phyloP scores from a whole-genome alignment of 1,284 basidiomycete species.

The Irpex lacteus region DNA sequence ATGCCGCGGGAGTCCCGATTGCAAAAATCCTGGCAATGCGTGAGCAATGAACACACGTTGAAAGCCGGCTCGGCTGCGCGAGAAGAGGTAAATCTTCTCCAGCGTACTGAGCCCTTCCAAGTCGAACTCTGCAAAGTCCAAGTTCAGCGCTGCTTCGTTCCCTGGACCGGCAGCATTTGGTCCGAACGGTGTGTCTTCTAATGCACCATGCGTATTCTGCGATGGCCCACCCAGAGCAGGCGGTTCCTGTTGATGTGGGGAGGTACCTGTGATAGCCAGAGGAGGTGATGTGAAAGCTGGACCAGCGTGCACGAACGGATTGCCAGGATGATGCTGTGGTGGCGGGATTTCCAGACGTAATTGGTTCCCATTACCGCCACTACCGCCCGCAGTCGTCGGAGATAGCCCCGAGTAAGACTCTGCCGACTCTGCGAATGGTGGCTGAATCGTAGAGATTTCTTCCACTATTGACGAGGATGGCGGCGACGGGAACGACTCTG shows the following conservation, averaged over 20 bases:
- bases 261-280: constrained; percentile 3
- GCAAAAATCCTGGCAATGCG: constrained; percentile 51
- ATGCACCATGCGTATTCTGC: background rate
- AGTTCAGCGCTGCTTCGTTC: constrained; percentile 19
- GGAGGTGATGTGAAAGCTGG: constrained; percentile 13
- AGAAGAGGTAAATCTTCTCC: constrained; percentile 94
- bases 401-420: constrained; percentile 2
- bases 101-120: constrained; percentile 80
- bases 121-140: constrained; percentile 45
- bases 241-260: constrained; percentile 11
- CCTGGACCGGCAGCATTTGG: constrained; percentile 9
- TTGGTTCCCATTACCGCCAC: constrained; percentile 16
- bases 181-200: constrained; percentile 5
- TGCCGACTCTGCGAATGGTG: background rate
- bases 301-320: constrained; percentile 23
- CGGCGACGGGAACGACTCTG: constrained; percentile 13
- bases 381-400: constrained; percentile 14
- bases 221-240: background rate
- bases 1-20: background rate
- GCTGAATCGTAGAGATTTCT: constrained; percentile 9
- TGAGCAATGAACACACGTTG: constrained; percentile 86
- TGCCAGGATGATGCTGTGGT: constrained; percentile 18
- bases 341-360: constrained; percentile 21
- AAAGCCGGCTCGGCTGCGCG: constrained; percentile 81
- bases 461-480: constrained; percentile 15